Conservation (phyloP, 768 basidiomycete species). For the Dictyophora rubrovolvata region DNA sequence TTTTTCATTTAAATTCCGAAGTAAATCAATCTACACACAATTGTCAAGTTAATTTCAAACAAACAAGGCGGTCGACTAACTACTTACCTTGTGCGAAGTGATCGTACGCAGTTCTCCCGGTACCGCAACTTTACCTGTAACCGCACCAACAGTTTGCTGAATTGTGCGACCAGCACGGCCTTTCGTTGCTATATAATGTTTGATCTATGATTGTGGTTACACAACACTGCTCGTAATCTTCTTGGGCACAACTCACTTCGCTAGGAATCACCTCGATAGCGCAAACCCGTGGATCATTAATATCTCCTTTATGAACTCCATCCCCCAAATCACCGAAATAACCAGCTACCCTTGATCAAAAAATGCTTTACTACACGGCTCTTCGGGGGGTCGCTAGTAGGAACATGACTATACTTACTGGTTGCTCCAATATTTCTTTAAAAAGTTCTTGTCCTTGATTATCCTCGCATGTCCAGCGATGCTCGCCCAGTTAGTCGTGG, state of each 20-base stretch:
- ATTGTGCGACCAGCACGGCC: conserved; percentile 45
- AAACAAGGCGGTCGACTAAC: too few species aligned
- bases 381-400: too few species aligned
- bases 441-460: conserved; percentile 47
- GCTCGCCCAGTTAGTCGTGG: conserved; percentile 70
- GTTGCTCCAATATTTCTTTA: conserved; percentile 54
- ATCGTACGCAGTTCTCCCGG: conserved; percentile 76
- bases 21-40: too few species aligned
- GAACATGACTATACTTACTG: conserved; percentile 19
- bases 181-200: conserved; percentile 68
- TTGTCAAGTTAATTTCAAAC: neutral
- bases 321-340: conserved; percentile 88
- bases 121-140: conserved; percentile 50
- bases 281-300: conserved; percentile 67
- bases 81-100: conserved; percentile 56
- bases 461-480: conserved; percentile 65
- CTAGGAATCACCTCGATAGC: conserved; percentile 71
- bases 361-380: too few species aligned
- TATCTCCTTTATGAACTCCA: conserved; percentile 73
- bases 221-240: neutral
- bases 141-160: conserved; percentile 47
- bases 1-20: too few species aligned
- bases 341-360: conserved; percentile 38
- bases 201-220: conserved; percentile 31
- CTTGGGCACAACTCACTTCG: conserved; percentile 25